Percentiles rank a stretch among this genome's conserved stretches.
Evolutionary conservation across 352 stramenopile genomes (phyloP).

Genomic region (Phytophthora capsici): DNA sequence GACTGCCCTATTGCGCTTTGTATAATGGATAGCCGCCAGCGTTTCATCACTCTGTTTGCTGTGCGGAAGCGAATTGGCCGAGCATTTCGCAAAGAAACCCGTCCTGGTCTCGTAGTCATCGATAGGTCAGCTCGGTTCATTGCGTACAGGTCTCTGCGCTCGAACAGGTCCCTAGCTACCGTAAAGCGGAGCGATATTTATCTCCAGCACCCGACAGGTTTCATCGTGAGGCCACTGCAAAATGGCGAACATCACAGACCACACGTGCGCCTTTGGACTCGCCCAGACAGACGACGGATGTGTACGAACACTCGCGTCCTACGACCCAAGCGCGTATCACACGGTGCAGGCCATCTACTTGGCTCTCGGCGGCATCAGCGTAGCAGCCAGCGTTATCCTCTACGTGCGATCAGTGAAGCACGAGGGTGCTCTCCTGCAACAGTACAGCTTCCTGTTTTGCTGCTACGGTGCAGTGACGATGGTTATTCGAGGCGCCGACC

Average conservation of each 20-base stretch:
- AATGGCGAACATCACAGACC: conserved; percentile 47
- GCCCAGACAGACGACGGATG: conserved; percentile 38
- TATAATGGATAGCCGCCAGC: conserved; percentile 25
- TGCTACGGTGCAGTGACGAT: conserved; percentile 53
- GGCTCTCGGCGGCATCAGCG: conserved; percentile 30
- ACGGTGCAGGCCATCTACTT: conserved; percentile 45
- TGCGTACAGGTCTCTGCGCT: conserved; percentile 17
- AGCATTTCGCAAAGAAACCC: conserved; percentile 34
- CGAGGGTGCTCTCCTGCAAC: conserved; percentile 47
- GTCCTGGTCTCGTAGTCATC: conserved; percentile 6
- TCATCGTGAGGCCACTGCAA: neutral
- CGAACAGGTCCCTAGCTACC: conserved; percentile 3
- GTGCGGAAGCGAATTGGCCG: conserved; percentile 14
- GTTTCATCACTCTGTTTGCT: conserved; percentile 19
- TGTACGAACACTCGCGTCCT: conserved; percentile 39
- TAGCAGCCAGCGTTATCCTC: conserved; percentile 40
- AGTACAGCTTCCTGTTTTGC: conserved; percentile 53
- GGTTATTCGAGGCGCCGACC: conserved; percentile 48
- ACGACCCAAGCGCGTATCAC: conserved; percentile 35
- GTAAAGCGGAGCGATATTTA: conserved; percentile 29
- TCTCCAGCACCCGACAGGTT: conserved; percentile 14
- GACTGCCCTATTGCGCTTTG: conserved; percentile 14
- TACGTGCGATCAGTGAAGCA: conserved; percentile 46
- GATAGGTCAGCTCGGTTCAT: conserved; percentile 7
- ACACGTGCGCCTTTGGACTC: conserved; percentile 46